Percentiles rank a stretch among this genome's conserved stretches.
These are phyloP conservation scores for Peronospora belbahrii DNA, from an alignment of 352 stramenopile species.

Conservation along the genomic window DNA sequence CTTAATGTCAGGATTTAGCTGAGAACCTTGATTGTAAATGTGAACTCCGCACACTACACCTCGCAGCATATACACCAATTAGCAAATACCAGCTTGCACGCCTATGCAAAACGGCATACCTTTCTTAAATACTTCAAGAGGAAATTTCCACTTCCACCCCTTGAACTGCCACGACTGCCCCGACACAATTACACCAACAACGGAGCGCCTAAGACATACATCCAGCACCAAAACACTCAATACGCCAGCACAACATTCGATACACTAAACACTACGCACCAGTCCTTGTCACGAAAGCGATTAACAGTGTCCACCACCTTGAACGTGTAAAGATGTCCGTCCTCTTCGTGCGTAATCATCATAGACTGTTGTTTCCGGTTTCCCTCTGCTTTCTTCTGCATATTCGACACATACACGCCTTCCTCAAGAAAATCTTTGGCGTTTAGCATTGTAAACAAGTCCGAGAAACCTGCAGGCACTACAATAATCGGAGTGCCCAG, in stretches of 20 bases:
- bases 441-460: conserved; percentile 87
- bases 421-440: conserved; percentile 83
- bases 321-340: conserved; percentile 78
- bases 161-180: conserved; percentile 90
- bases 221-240: neutral
- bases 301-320: conserved; percentile 84
- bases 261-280: conserved; percentile 27
- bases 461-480: conserved; percentile 78
- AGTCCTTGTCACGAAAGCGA: conserved; percentile 83
- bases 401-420: conserved; percentile 68
- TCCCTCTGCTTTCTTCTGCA: conserved; percentile 83
- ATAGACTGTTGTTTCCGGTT: conserved; percentile 76
- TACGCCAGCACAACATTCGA: neutral
- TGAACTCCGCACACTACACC: conserved; percentile 67
- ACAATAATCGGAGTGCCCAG: conserved; percentile 87
- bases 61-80: conserved; percentile 2
- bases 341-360: conserved; percentile 74
- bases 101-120: conserved; percentile 24
- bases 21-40: conserved; percentile 78
- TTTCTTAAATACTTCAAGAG: conserved; percentile 88
- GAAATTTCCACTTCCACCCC: conserved; percentile 90
- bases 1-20: conserved; percentile 78
- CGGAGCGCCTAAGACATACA: conserved; percentile 50
- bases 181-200: conserved; percentile 86
- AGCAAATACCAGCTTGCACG: neutral